Conservation (phyloP, 768 basidiomycete genomes). For the Kwoniella shandongensis region DNA sequence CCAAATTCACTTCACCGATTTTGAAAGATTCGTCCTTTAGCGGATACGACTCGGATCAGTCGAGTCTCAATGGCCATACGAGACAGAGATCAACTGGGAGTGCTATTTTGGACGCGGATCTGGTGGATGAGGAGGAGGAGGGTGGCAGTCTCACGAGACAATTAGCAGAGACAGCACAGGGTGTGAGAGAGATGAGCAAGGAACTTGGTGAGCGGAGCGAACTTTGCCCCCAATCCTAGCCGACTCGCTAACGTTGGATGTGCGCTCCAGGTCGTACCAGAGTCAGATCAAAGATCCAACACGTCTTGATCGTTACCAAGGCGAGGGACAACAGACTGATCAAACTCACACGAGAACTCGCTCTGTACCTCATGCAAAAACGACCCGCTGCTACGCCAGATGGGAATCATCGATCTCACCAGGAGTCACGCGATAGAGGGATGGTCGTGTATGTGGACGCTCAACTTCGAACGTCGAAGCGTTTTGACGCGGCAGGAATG, state of each 20-base stretch:
- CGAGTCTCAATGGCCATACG: slow-evolving; percentile 33
- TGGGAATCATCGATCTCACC: slow-evolving; percentile 8
- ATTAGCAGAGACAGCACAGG: slow-evolving; percentile 93
- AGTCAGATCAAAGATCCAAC: slow-evolving; percentile 87
- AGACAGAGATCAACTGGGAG: slow-evolving; percentile 16
- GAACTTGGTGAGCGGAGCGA: slow-evolving; percentile 83
- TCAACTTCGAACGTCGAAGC: slow-evolving; percentile 80
- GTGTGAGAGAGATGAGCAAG: slow-evolving; percentile 98
- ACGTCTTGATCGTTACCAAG: slow-evolving; percentile 92
- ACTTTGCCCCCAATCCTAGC: too few species aligned
- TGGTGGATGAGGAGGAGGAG: slow-evolving; percentile 63
- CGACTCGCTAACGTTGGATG: not conserved
- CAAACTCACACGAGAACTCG: slow-evolving; percentile 87
- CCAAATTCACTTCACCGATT: slow-evolving; percentile 22
- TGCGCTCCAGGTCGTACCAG: slow-evolving; percentile 73
- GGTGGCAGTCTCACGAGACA: slow-evolving; percentile 81
- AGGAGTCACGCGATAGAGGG: slow-evolving; percentile 59
- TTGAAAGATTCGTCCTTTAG: slow-evolving; percentile 18
- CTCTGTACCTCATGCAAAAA: slow-evolving; percentile 91
- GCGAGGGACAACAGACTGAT: slow-evolving; percentile 96
- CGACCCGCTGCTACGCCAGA: slow-evolving; percentile 15
- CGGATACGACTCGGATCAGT: slow-evolving; percentile 38
- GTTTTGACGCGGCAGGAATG: slow-evolving; percentile 92
- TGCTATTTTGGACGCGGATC: slow-evolving; percentile 41
- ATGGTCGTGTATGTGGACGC: slow-evolving; percentile 93